A percentile compares a stretch with the other conserved stretches of the same genome.
Conservation (phyloP, 2,329 filamentous ascomycete genomes). For the Phialocephala subalpina region DNA sequence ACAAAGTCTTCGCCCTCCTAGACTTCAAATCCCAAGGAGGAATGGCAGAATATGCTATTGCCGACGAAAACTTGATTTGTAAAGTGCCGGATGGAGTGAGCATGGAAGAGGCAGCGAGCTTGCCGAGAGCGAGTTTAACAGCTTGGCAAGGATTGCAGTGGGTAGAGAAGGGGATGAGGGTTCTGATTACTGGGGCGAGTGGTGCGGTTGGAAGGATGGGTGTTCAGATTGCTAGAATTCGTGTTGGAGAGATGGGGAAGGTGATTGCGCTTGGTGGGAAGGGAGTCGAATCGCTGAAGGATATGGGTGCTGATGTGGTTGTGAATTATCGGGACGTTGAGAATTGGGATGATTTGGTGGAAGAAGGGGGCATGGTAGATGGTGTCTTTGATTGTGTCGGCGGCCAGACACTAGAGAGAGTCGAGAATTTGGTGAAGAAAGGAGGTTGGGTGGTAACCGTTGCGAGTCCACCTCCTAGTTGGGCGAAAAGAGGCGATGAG, state of each 20-base stretch:
- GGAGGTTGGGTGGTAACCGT: constrained; percentile 26
- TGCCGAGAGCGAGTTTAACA: constrained; percentile 26
- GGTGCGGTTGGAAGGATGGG: constrained; percentile 30
- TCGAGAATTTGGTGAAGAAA: constrained; percentile 10
- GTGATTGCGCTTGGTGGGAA: constrained; percentile 25
- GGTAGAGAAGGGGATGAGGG: constrained; percentile 15
- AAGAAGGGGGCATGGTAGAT: constrained; percentile 10
- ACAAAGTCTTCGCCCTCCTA: constrained; percentile 22
- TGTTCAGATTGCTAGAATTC: constrained; percentile 21
- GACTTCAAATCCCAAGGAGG: constrained; percentile 21
- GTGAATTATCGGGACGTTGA: constrained; percentile 24
- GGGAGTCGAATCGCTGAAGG: constrained; percentile 21
- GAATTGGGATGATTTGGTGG: constrained; percentile 22
- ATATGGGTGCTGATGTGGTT: constrained; percentile 20
- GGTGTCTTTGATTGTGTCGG: constrained; percentile 25
- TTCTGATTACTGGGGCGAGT: constrained; percentile 24
- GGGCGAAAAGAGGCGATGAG: constrained; percentile 11
- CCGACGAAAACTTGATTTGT: constrained; percentile 13
- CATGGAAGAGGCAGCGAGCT: constrained; percentile 24
- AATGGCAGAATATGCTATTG: constrained; percentile 26
- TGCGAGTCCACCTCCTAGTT: constrained; percentile 23
- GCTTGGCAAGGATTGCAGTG: constrained; percentile 18
- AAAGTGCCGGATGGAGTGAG: constrained; percentile 19
- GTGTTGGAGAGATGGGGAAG: constrained; percentile 15
- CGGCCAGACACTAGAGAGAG: constrained; percentile 21